A percentile compares a stretch with the other conserved stretches of the same genome.
These are phyloP conservation scores for Vachellia pachyceras DNA, from an alignment of 306 rosid genomes.

Conservation along the genomic window DNA sequence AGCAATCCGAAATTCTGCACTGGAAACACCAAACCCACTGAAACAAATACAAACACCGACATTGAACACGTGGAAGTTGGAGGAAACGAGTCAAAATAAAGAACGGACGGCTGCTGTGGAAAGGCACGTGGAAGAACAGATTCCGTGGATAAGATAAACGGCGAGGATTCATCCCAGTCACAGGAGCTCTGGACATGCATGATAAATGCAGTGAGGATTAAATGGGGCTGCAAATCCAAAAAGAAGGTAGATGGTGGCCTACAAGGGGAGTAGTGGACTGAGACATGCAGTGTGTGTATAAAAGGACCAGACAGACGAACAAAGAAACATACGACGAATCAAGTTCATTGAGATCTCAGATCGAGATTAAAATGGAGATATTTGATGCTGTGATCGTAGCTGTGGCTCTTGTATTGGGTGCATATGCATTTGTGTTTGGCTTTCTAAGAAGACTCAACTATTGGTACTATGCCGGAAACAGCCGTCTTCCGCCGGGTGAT, in stretches of 20 bases:
- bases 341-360: neutral
- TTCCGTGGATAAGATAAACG: neutral
- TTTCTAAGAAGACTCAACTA: constrained; percentile 52
- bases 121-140: neutral
- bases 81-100: too few relatives aligned
- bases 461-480: constrained; percentile 51
- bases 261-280: too few relatives aligned
- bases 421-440: constrained; percentile 50
- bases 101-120: too few relatives aligned
- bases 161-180: neutral
- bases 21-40: neutral
- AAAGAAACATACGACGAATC: neutral
- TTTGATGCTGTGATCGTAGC: constrained; percentile 31
- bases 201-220: too few relatives aligned
- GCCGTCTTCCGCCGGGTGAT: constrained; percentile 51
- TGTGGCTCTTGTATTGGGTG: constrained; percentile 37
- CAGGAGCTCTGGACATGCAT: neutral
- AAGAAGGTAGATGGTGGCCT: too few relatives aligned
- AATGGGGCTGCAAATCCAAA: too few relatives aligned
- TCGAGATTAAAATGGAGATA: constrained; percentile 26
- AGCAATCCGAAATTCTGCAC: neutral
- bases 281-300: too few relatives aligned
- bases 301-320: neutral
- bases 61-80: neutral
- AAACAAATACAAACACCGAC: neutral